Percentiles rank a stretch among this genome's conserved stretches.
phyloP scores from a whole-genome alignment of 2,329 filamentous ascomycete species.

The Teratosphaeria zuluensis region DNA sequence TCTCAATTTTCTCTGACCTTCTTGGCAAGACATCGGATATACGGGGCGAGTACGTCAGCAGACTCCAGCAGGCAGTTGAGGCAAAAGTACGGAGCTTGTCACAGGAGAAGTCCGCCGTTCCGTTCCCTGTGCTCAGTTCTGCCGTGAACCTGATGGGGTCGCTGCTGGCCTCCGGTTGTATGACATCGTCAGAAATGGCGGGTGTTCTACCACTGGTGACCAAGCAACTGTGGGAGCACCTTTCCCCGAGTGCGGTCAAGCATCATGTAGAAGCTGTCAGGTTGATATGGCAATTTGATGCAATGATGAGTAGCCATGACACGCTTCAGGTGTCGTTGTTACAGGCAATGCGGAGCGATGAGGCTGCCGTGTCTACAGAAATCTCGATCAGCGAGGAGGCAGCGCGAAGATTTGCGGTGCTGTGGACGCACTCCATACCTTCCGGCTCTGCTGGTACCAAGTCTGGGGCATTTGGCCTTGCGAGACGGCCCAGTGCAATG shows the following conservation, averaged over 20 bases:
- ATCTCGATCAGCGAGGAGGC: conserved; percentile 36
- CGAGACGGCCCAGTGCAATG: conserved; percentile 21
- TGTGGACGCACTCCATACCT: conserved; percentile 67
- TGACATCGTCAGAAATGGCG: conserved; percentile 33
- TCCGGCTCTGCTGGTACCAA: conserved; percentile 5
- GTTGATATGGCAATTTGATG: conserved; percentile 75
- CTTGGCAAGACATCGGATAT: neutral
- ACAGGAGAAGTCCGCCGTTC: neutral
- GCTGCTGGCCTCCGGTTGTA: conserved; percentile 3
- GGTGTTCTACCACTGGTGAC: conserved; percentile 53
- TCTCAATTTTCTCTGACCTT: neutral
- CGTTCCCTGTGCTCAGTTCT: conserved; percentile 14
- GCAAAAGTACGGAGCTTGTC: neutral
- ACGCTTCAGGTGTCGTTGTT: conserved; percentile 12
- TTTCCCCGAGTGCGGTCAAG: conserved; percentile 76
- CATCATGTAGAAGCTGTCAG: conserved; percentile 90
- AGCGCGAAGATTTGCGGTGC: conserved; percentile 59
- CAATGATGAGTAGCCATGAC: conserved; percentile 10
- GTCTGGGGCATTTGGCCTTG: conserved; percentile 5
- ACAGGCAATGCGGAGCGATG: neutral
- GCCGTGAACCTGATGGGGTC: conserved; percentile 12
- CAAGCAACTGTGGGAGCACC: conserved; percentile 63
- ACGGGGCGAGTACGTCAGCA: neutral
- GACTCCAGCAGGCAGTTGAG: neutral
- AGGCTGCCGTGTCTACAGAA: neutral